A percentile compares a stretch with the other conserved stretches of the same genome.
These are phyloP conservation scores for Tolypocladium sp. DNA, from an alignment of 2,329 filamentous ascomycete species.

Conservation along the genomic window DNA sequence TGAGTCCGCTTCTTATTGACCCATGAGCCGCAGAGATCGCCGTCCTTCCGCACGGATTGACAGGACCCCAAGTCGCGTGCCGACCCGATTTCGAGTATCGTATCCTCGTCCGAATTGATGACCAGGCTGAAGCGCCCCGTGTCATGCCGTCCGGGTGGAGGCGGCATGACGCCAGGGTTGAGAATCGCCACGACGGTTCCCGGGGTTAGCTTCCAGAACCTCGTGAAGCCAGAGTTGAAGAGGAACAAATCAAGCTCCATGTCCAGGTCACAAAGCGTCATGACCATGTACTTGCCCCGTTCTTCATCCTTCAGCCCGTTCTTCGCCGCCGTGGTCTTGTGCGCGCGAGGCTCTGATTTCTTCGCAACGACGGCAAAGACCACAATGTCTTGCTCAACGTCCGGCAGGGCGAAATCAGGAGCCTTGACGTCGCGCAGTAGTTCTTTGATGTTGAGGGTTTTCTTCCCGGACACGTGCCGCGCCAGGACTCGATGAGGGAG, in stretches of 20 bases:
- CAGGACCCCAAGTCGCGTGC: slow-evolving; percentile 84
- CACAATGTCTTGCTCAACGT: slow-evolving; percentile 79
- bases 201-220: slow-evolving; percentile 87
- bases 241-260: slow-evolving; percentile 89
- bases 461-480: slow-evolving; percentile 70
- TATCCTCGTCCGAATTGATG: slow-evolving; percentile 78
- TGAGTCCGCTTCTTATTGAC: slow-evolving; percentile 81
- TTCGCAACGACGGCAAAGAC: slow-evolving; percentile 80
- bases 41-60: slow-evolving; percentile 76
- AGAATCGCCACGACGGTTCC: slow-evolving; percentile 90
- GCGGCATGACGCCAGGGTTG: slow-evolving; percentile 86
- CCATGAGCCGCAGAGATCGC: slow-evolving; percentile 72
- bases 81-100: slow-evolving; percentile 78
- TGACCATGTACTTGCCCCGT: slow-evolving; percentile 82
- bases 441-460: slow-evolving; percentile 68
- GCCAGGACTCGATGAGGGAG: slow-evolving; percentile 74
- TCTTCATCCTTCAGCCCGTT: slow-evolving; percentile 42
- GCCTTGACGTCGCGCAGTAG: slow-evolving; percentile 73
- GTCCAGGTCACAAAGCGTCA: slow-evolving; percentile 78
- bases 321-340: slow-evolving; percentile 35
- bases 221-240: slow-evolving; percentile 81
- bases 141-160: slow-evolving; percentile 62
- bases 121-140: slow-evolving; percentile 81
- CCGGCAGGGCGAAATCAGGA: slow-evolving; percentile 73
- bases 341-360: slow-evolving; percentile 70